Evolutionary conservation across 306 rosid genomes (phyloP).

Genomic region (Lathyrus tuberosus): DNA sequence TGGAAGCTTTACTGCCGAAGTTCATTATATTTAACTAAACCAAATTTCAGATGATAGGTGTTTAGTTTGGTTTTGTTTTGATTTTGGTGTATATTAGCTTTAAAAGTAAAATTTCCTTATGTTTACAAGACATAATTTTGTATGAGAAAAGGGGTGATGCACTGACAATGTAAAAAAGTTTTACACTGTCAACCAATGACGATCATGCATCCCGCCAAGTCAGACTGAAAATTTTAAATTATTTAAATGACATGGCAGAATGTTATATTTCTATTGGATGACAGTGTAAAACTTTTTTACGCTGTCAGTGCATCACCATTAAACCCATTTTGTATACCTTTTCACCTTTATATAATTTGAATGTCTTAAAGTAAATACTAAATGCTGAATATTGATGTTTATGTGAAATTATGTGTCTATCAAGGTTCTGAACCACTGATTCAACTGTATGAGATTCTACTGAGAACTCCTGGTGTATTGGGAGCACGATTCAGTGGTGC

Average conservation of each 20-base stretch:
- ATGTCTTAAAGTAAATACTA: constrained; percentile 16
- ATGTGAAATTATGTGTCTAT: constrained; percentile 32
- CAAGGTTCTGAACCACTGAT: constrained; percentile 78
- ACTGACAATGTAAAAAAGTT: too few relatives aligned
- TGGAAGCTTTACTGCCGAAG: not conserved
- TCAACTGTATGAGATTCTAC: constrained; percentile 75
- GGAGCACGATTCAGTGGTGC: constrained; percentile 98
- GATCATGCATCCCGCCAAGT: too few relatives aligned
- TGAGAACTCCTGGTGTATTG: constrained; percentile 79
- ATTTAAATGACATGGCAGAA: too few relatives aligned
- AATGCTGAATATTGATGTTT: constrained; percentile 1
- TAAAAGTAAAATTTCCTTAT: too few relatives aligned
- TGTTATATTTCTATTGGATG: too few relatives aligned
- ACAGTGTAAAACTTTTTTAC: too few relatives aligned
- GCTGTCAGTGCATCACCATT: too few relatives aligned
- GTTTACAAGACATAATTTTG: too few relatives aligned
- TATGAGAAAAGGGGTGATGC: too few relatives aligned
- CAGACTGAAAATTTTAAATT: too few relatives aligned
- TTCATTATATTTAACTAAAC: constrained; percentile 6
- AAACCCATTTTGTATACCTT: too few relatives aligned
- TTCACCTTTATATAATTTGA: constrained; percentile 21
- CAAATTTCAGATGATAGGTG: not conserved
- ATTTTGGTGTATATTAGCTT: not conserved
- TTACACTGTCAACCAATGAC: too few relatives aligned
- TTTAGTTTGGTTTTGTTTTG: constrained; percentile 25